Base-by-base conservation (phyloP, 129 eudicot genomes). In the Tanacetum coccineum region DNA sequence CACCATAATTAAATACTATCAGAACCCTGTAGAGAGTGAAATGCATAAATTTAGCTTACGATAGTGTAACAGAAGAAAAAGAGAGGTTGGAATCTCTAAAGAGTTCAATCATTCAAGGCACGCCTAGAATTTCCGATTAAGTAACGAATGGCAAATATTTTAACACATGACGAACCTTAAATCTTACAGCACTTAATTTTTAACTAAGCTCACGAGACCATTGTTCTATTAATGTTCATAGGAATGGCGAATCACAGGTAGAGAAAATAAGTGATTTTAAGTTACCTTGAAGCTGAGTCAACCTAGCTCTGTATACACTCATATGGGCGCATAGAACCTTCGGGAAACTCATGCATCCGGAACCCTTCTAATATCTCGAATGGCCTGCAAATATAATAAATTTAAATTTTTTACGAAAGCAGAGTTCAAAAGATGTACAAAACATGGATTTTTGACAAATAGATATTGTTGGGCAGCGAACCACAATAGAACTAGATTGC, bases 231-330 rank as follows among this genome's bases (percentile, higher is more conserved):
- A 13, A 39, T 19, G 26, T 17, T 58, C 42, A 25, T 22, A 58
- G 10, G 30, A 26, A 26, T 3, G 40, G 17, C 2, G 1, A 13
- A 58, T 15, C 44, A 13, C 19, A 58, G 30, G 30, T 9, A 9
- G 17, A 62, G 1, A 7, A 9, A 14, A 32, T 8, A 12, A 9
- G 32, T 47, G 25, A 17, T 49, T 42, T 47, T 4, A 28, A 36
- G 52, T 64, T 75, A 75, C 82, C 81, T 75, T 60, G 60, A 42
- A 22, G 64, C 46, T 51, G 20, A 32, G 28, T 32, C 46, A 61
- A 50, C 44, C 81, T 79, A 94, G 81, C 87, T 94, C 71, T 94
- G 99, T 72, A 86, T 67, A 82, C 99, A 94, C 81, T 94, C 96
- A 63, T 86, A 86, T n/a, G 95, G 96, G 70, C 87, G 88, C 68